A percentile compares a stretch with the other conserved stretches of the same genome.
Conservation (phyloP, 768 basidiomycete genomes). For the Calocybe gangraenosa region DNA sequence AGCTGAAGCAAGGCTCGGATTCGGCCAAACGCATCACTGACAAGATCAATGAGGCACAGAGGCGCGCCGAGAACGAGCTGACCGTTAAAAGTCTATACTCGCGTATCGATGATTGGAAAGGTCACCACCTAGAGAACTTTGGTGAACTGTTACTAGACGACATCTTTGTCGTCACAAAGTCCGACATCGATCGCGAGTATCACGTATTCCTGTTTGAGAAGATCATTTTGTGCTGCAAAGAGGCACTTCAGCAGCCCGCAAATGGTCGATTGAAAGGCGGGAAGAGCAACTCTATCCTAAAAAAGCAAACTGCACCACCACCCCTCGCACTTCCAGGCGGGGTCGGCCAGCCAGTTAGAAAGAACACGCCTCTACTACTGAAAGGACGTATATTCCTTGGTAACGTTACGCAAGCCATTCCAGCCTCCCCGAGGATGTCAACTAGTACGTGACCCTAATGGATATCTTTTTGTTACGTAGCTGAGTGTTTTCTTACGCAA, state of each 20-base stretch:
- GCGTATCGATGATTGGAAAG: slow-evolving; percentile 98
- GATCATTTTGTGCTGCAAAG: slow-evolving; percentile 99
- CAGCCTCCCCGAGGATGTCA: slow-evolving; percentile 52
- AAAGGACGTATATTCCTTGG: slow-evolving; percentile 98
- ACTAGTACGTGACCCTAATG: slow-evolving; percentile 44
- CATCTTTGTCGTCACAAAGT: slow-evolving; percentile 93
- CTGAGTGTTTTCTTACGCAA: slow-evolving; percentile 18
- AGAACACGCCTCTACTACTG: slow-evolving; percentile 76
- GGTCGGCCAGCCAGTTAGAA: slow-evolving; percentile 59
- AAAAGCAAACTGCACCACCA: slow-evolving; percentile 62
- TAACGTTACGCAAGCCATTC: slow-evolving; percentile 83
- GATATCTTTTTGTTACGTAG: background rate
- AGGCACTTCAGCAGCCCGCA: slow-evolving; percentile 57
- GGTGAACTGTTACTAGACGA: slow-evolving; percentile 94
- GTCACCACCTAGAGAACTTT: slow-evolving; percentile 92
- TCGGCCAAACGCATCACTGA: slow-evolving; percentile 92
- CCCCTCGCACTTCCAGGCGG: slow-evolving; percentile 46
- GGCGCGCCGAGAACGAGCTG: slow-evolving; percentile 85
- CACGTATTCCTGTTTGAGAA: slow-evolving; percentile 99
- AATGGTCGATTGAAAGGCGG: slow-evolving; percentile 63
- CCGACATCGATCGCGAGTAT: slow-evolving; percentile 94
- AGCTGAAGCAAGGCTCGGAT: slow-evolving; percentile 78
- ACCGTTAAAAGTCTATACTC: slow-evolving; percentile 82
- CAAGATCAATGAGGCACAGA: slow-evolving; percentile 92
- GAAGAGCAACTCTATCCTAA: slow-evolving; percentile 87